Evolutionary conservation across 371 early-diverging fungal species (phyloP).

Genomic region (Mucor lusitanicus): DNA sequence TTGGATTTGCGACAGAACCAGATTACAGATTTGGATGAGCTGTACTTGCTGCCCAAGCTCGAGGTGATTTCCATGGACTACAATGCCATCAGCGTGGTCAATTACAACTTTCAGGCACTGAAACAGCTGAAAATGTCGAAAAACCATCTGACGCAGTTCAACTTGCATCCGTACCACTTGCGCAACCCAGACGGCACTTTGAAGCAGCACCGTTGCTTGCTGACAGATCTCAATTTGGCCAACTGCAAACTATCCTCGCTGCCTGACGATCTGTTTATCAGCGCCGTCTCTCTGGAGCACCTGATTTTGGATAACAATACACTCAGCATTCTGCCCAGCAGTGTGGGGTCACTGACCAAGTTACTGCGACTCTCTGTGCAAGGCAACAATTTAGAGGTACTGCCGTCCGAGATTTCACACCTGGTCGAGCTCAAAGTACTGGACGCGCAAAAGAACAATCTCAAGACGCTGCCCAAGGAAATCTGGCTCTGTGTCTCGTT

Average conservation of each 20-base stretch:
- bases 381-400: conserved; percentile 69
- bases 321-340: conserved; percentile 68
- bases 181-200: conserved; percentile 1
- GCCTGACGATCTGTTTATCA: conserved; percentile 61
- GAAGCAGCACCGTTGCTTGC: background rate
- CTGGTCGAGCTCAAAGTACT: conserved; percentile 33
- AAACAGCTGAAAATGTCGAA: conserved; percentile 50
- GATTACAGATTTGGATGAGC: conserved; percentile 64
- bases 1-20: conserved; percentile 78
- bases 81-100: conserved; percentile 62
- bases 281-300: conserved; percentile 55
- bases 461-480: conserved; percentile 74
- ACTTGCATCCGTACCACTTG: conserved; percentile 13
- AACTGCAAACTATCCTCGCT: conserved; percentile 73
- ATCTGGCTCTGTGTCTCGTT: conserved; percentile 82
- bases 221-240: conserved; percentile 66
- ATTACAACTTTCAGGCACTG: conserved; percentile 42
- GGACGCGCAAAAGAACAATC: conserved; percentile 60
- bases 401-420: conserved; percentile 39
- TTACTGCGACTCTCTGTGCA: conserved; percentile 63
- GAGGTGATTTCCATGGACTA: conserved; percentile 69
- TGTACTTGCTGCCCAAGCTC: conserved; percentile 61
- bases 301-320: conserved; percentile 74
- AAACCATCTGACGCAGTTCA: conserved; percentile 62
- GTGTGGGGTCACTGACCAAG: conserved; percentile 58